These are phyloP conservation scores for Metschnikowia santaceciliae DNA, from an alignment of 805 yeast species.

Conservation along the genomic window DNA sequence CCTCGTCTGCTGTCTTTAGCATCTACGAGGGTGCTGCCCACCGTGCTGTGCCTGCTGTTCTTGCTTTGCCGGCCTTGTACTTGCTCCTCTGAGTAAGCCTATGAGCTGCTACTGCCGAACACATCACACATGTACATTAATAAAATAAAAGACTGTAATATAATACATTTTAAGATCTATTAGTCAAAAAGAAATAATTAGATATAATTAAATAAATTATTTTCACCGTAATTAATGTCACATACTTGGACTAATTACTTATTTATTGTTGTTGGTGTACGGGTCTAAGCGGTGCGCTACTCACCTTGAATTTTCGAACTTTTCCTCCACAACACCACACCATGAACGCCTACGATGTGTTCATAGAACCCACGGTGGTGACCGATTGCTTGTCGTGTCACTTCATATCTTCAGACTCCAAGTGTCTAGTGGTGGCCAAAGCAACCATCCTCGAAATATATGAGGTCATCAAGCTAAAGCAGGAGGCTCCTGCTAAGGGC, in stretches of 20 bases:
- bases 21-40: slow-evolving; percentile 31
- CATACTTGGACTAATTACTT: too few relatives aligned
- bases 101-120: background rate
- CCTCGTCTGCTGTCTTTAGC: slow-evolving; percentile 10
- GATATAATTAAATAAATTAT: background rate
- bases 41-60: slow-evolving; percentile 21
- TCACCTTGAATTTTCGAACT: slow-evolving; percentile 1
- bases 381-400: slow-evolving; percentile 54
- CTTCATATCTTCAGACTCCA: slow-evolving; percentile 40
- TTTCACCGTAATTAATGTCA: background rate
- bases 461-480: slow-evolving; percentile 31
- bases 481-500: slow-evolving; percentile 14
- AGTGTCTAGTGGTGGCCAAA: slow-evolving; percentile 64
- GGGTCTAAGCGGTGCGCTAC: background rate
- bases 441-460: slow-evolving; percentile 67
- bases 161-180: background rate
- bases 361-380: slow-evolving; percentile 72
- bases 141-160: background rate
- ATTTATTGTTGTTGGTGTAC: background rate
- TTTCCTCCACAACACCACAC: background rate
- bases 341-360: slow-evolving; percentile 80
- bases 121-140: background rate
- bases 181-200: too few relatives aligned
- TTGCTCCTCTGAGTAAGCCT: slow-evolving; percentile 12
- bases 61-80: slow-evolving; percentile 22